phyloP scores from a whole-genome alignment of 2,329 filamentous ascomycete genomes.

The Cercospora sp. region DNA sequence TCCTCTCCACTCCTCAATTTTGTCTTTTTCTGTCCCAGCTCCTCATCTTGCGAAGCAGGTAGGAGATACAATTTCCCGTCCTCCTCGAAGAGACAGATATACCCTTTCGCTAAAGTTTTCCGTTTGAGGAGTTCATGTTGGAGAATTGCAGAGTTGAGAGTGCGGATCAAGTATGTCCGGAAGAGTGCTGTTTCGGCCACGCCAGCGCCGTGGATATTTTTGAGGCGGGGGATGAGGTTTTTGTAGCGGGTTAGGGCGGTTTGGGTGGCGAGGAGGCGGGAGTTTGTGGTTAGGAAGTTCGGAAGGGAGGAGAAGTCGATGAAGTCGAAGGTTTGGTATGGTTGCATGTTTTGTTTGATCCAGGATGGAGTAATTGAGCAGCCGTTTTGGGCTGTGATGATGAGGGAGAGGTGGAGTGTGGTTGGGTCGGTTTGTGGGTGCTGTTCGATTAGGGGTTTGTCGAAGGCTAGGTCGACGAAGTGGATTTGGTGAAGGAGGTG shows the following conservation, averaged over 20 bases:
- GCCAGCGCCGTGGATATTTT: constrained; percentile 1
- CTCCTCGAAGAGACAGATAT: not conserved
- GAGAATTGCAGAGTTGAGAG: not conserved
- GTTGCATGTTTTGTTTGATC: not conserved
- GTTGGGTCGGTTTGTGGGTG: not conserved
- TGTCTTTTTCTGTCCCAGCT: not conserved
- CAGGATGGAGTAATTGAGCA: not conserved
- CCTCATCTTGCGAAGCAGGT: not conserved
- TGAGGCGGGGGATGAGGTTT: not conserved
- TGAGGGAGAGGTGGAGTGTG: not conserved
- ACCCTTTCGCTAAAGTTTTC: not conserved
- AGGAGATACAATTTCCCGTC: not conserved
- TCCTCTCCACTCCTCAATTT: not conserved
- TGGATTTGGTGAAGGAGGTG: constrained; percentile 1
- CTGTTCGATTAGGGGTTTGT: not conserved
- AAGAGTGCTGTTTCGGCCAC: not conserved
- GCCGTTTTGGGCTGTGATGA: not conserved
- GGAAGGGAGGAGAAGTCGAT: not conserved
- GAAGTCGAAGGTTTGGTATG: not conserved
- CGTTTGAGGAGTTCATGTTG: not conserved
- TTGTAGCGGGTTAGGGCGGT: not conserved
- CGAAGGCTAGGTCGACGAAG: constrained; percentile 4
- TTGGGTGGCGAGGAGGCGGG: too few species aligned
- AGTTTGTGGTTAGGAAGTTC: not conserved
- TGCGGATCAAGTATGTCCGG: not conserved